These are phyloP conservation scores for Urochloa ruziziensis DNA, from an alignment of 176 grass and related monocot species.

Conservation along the genomic window DNA sequence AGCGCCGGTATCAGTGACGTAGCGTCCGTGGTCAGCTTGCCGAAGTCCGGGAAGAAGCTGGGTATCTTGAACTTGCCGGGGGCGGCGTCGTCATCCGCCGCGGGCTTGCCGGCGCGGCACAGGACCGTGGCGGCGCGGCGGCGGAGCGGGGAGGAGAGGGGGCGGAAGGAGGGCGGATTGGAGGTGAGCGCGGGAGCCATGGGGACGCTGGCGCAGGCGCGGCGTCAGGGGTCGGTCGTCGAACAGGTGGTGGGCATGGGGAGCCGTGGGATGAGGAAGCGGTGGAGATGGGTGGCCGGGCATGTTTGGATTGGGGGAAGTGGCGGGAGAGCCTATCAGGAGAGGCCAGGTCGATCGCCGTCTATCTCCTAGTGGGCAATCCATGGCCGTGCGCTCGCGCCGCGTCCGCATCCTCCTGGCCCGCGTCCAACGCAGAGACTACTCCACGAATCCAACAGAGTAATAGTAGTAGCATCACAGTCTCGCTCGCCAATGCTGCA, in stretches of 20 bases:
- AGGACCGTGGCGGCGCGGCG: conserved; percentile 32
- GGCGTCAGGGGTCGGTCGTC: conserved; percentile 31
- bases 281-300: conserved; percentile 27
- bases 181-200: conserved; percentile 96
- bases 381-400: conserved; percentile 17
- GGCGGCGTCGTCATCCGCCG: conserved; percentile 35
- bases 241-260: conserved; percentile 46
- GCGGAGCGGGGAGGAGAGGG: conserved; percentile 34
- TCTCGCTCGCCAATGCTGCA: no score
- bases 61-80: conserved; percentile 56
- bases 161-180: conserved; percentile 64
- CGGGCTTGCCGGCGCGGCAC: conserved; percentile 38
- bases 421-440: no score
- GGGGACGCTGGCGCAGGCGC: no score
- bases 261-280: conserved; percentile 48
- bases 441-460: no score
- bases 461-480: no score
- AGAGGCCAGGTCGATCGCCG: conserved; percentile 36
- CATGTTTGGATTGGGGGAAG: conserved; percentile 42
- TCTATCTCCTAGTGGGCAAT: conserved; percentile 32
- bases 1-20: conserved; percentile 68
- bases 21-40: conserved; percentile 50
- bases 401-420: background rate
- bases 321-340: conserved; percentile 38
- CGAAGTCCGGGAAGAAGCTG: conserved; percentile 56